Evolutionary conservation across 2,329 filamentous ascomycete species (phyloP).

Genomic region (Beauveria asiatica): DNA sequence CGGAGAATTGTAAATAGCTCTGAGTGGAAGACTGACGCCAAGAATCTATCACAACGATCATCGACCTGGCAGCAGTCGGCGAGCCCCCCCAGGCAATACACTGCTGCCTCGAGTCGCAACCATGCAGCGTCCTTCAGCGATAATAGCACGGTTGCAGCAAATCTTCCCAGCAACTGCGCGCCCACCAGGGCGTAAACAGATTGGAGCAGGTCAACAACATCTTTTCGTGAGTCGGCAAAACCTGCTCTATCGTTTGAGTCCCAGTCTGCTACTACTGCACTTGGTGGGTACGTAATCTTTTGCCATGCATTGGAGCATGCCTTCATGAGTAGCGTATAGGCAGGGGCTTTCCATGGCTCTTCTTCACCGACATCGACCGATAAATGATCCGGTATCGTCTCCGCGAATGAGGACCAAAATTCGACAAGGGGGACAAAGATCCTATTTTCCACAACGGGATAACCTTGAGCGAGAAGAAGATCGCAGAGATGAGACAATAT

Average conservation of each 20-base stretch:
- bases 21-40: constrained; percentile 54
- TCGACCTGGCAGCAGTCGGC: constrained; percentile 57
- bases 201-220: constrained; percentile 71
- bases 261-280: constrained; percentile 53
- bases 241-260: constrained; percentile 58
- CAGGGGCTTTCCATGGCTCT: neutral
- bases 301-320: constrained; percentile 58
- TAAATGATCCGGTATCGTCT: constrained; percentile 50
- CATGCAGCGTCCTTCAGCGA: constrained; percentile 42
- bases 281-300: constrained; percentile 60
- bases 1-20: constrained; percentile 47
- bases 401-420: constrained; percentile 73
- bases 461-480: constrained; percentile 56
- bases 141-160: constrained; percentile 46
- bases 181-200: constrained; percentile 58
- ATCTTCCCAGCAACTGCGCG: constrained; percentile 45
- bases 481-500: constrained; percentile 54
- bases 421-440: constrained; percentile 68
- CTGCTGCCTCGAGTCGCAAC: constrained; percentile 51
- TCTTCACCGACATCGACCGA: neutral
- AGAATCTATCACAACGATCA: constrained; percentile 46
- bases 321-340: constrained; percentile 37
- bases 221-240: constrained; percentile 66
- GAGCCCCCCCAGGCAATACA: constrained; percentile 57
- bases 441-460: constrained; percentile 63